Percentiles rank a stretch among this genome's conserved stretches.
These are phyloP conservation scores for Pulveroboletus sp. DNA, from an alignment of 768 basidiomycete genomes.

Conservation along the genomic window DNA sequence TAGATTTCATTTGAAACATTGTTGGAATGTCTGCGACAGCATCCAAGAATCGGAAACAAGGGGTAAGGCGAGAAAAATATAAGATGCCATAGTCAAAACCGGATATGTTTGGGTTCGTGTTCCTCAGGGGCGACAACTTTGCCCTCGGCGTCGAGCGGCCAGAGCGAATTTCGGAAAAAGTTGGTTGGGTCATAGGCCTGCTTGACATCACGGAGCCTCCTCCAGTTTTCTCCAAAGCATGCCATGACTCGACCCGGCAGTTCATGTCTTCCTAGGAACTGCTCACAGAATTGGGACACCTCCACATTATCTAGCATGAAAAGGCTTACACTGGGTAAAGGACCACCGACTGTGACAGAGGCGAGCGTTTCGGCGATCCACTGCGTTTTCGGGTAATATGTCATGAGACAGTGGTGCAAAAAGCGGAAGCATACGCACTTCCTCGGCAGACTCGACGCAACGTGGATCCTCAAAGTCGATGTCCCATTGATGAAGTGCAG, in stretches of 20 bases:
- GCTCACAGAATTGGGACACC: constrained; percentile 20
- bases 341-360: constrained; percentile 71
- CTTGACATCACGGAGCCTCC: constrained; percentile 67
- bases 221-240: constrained; percentile 75
- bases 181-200: constrained; percentile 70
- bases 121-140: constrained; percentile 49
- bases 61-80: too few relatives aligned
- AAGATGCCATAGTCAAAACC: constrained; percentile 17
- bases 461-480: constrained; percentile 74
- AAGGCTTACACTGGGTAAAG: constrained; percentile 73
- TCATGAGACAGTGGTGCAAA: constrained; percentile 7
- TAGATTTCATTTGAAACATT: too few relatives aligned
- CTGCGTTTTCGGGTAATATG: constrained; percentile 32
- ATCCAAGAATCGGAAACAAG: neutral
- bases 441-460: constrained; percentile 81
- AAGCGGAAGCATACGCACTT: constrained; percentile 40
- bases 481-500: constrained; percentile 91
- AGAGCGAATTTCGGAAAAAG: constrained; percentile 74
- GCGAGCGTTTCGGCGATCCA: constrained; percentile 79
- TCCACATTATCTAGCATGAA: constrained; percentile 15
- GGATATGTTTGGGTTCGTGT: constrained; percentile 52
- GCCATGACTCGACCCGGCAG: constrained; percentile 55
- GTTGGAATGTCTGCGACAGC: too few relatives aligned
- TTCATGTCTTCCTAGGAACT: constrained; percentile 79
- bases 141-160: constrained; percentile 66